A percentile compares a stretch with the other conserved stretches of the same genome.
Evolutionary conservation across 495 filamentous ascomycete species (phyloP).

Genomic region (Trichocladium uniseriatum): DNA sequence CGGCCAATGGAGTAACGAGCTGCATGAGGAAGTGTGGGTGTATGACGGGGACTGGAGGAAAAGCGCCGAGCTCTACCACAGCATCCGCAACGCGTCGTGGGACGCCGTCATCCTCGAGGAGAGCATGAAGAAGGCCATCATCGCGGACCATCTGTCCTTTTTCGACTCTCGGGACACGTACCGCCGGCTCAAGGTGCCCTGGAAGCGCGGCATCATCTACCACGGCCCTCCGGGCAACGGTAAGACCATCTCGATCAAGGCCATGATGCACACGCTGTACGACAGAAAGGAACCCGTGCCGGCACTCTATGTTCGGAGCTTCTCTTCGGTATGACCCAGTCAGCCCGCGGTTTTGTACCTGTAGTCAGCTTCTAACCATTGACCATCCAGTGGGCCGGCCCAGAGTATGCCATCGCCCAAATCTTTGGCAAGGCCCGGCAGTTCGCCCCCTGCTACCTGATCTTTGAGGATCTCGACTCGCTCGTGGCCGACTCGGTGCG

Average conservation of each 20-base stretch:
- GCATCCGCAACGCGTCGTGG: conserved; percentile 49
- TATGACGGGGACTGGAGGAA: conserved; percentile 58
- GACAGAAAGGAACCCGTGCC: conserved; percentile 28
- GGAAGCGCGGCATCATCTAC: conserved; percentile 47
- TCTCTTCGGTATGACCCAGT: conserved; percentile 23
- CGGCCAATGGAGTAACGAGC: conserved; percentile 37
- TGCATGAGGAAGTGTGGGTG: conserved; percentile 56
- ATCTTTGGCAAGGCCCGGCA: conserved; percentile 46
- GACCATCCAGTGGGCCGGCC: conserved; percentile 28
- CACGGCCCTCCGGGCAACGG: conserved; percentile 55
- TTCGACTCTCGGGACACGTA: conserved; percentile 49
- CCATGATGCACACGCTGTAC: no score
- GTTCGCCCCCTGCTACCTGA: conserved; percentile 42
- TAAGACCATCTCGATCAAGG: no score
- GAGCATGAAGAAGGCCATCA: conserved; percentile 50
- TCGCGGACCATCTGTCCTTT: conserved; percentile 50
- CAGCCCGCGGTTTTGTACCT: no score
- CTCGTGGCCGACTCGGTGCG: conserved; percentile 44
- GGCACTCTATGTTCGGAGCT: conserved; percentile 30
- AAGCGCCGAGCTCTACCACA: conserved; percentile 46
- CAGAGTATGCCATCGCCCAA: conserved; percentile 34
- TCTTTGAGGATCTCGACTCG: conserved; percentile 62
- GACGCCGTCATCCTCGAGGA: conserved; percentile 57
- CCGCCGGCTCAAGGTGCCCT: conserved; percentile 47
- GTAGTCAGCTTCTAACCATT: no score